Percentiles rank a stretch among this genome's conserved stretches.
Evolutionary conservation across 345 rosid genomes (phyloP).

Genomic region (Eucalyptus curtisii): DNA sequence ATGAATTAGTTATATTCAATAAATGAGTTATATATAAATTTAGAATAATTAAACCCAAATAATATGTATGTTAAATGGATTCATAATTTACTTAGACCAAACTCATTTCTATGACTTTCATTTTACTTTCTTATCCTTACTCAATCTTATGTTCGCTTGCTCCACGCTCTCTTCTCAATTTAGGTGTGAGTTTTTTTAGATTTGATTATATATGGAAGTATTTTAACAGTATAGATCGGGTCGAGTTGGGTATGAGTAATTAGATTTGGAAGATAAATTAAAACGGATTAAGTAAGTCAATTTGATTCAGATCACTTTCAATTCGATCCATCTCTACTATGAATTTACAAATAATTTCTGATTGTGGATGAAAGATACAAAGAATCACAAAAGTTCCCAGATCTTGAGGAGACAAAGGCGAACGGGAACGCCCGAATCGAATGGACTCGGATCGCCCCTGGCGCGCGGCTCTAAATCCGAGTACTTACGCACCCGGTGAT

Average conservation of each 20-base stretch:
- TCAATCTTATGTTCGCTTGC: accelerated
- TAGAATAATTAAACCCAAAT: too few species aligned
- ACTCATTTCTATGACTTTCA: too few species aligned
- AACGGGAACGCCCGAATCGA: not conserved
- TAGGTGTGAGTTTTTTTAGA: not conserved
- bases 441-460: not conserved
- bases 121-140: too few species aligned
- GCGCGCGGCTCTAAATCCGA: not conserved
- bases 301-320: too few species aligned
- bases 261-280: too few species aligned
- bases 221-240: too few species aligned
- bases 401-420: not conserved
- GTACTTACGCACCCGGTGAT: not conserved
- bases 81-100: too few species aligned
- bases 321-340: too few species aligned
- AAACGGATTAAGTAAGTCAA: not conserved
- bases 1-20: too few species aligned
- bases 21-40: too few species aligned
- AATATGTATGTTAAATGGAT: not conserved
- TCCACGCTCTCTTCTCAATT: not conserved
- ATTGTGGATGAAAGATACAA: not conserved
- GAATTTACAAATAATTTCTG: not conserved
- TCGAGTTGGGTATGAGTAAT: too few species aligned
- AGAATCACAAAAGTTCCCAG: not conserved
- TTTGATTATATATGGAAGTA: too few species aligned